These are phyloP conservation scores for Trypanosoma congolense DNA, from an alignment of 208 protist species.

Conservation along the genomic window DNA sequence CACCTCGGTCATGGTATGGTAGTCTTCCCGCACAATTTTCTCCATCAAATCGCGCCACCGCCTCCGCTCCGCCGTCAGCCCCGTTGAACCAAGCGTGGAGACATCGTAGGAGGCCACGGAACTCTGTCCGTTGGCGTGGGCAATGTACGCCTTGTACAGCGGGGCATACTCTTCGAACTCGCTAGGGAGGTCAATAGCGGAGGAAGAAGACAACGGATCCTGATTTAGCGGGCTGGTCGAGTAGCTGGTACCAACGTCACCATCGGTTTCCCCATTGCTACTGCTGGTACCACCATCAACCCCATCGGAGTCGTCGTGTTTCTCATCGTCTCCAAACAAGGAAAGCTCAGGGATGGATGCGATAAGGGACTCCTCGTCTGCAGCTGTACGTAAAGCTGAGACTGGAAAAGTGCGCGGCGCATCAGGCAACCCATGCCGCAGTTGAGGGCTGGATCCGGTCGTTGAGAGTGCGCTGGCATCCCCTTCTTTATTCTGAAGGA, in stretches of 20 bases:
- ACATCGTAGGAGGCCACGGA: conserved; percentile 55
- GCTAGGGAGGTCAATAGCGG: conserved; percentile 13
- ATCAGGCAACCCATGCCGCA: no score
- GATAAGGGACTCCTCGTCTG: conserved; percentile 19
- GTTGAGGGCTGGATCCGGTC: no score
- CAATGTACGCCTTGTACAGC: conserved; percentile 59
- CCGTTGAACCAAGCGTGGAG: conserved; percentile 37
- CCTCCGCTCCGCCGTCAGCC: conserved; percentile 41
- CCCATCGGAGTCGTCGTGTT: background rate
- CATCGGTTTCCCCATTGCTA: background rate
- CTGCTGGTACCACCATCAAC: background rate
- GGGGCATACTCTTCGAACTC: conserved; percentile 50
- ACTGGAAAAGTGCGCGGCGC: background rate
- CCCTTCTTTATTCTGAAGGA: conserved; percentile 7
- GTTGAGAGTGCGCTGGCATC: background rate
- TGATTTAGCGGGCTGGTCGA: no score
- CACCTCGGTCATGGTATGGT: conserved; percentile 46
- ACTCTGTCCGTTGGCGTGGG: conserved; percentile 49
- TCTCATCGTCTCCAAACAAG: conserved; percentile 10
- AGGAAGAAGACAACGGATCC: background rate
- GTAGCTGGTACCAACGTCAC: background rate
- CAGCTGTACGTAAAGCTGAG: background rate
- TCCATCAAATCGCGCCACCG: conserved; percentile 79
- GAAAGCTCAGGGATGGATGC: conserved; percentile 19
- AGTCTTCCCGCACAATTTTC: conserved; percentile 67